Conservation (phyloP, 495 filamentous ascomycete species). For the Cenococcum geophilum region DNA sequence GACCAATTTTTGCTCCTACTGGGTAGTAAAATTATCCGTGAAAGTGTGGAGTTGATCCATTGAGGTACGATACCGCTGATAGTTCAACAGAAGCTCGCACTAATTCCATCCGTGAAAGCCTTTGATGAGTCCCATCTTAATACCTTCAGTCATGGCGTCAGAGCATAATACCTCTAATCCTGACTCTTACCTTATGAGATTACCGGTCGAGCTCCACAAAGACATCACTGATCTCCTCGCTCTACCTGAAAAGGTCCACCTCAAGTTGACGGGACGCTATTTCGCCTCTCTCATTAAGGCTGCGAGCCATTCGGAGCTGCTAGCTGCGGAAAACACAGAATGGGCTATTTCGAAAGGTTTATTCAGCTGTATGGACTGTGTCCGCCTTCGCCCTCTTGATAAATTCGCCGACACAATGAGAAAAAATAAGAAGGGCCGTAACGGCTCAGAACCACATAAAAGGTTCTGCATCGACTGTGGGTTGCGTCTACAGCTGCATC, state of each 20-base stretch:
- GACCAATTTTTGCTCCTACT: no score
- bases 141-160: no score
- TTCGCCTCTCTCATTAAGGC: conserved; percentile 12
- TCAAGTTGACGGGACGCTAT: conserved; percentile 11
- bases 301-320: conserved; percentile 13
- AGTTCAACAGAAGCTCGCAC: no score
- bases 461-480: conserved; percentile 24
- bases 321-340: conserved; percentile 12
- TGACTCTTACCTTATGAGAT: conserved; percentile 9
- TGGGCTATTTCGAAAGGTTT: conserved; percentile 18
- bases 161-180: no score
- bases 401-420: conserved; percentile 23
- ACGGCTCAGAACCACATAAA: conserved; percentile 15
- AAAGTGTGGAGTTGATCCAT: no score
- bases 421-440: conserved; percentile 18
- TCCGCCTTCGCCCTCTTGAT: conserved; percentile 10
- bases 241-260: conserved; percentile 12
- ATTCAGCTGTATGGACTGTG: conserved; percentile 18
- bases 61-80: no score
- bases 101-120: no score
- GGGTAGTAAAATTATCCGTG: no score
- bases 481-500: background rate
- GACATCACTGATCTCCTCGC: conserved; percentile 23
- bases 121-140: no score
- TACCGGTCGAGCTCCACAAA: conserved; percentile 21